Evolutionary conservation across 768 basidiomycete species (phyloP).

Genomic region (Amanita polypyramis): DNA sequence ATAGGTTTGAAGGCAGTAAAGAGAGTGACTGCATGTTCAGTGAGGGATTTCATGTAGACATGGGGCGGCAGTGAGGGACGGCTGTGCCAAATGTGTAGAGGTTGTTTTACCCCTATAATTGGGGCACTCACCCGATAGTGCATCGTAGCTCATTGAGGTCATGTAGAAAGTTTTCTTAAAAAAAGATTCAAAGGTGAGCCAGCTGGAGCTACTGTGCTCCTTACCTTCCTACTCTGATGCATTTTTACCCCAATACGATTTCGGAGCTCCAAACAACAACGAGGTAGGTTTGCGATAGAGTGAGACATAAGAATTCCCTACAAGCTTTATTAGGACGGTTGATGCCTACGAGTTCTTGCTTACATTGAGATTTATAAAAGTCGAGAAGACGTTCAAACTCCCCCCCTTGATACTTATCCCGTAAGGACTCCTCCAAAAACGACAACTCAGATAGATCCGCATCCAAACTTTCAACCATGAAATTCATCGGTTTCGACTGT

Average conservation of each 20-base stretch:
- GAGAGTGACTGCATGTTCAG: no score
- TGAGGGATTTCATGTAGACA: conserved; percentile 9
- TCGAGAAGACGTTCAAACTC: conserved; percentile 1
- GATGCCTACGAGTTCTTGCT: background rate
- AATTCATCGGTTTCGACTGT: conserved; percentile 3
- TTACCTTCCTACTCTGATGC: conserved; percentile 8
- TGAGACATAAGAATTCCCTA: conserved; percentile 7
- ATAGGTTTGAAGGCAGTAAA: conserved; percentile 1
- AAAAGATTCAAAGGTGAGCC: conserved; percentile 2
- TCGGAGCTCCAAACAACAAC: background rate
- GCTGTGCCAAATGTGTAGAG: conserved; percentile 7
- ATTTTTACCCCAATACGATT: conserved; percentile 9
- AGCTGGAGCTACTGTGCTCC: background rate
- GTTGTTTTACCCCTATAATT: background rate
- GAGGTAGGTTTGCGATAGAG: background rate
- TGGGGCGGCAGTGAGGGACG: conserved; percentile 5
- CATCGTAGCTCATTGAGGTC: conserved; percentile 9
- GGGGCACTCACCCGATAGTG: conserved; percentile 7
- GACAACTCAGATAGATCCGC: conserved; percentile 7
- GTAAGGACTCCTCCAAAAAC: conserved; percentile 8
- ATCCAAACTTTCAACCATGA: conserved; percentile 8
- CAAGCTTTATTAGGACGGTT: background rate
- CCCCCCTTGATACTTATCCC: conserved; percentile 4
- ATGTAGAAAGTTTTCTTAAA: conserved; percentile 9
- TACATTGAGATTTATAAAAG: conserved; percentile 4